Evolutionary conservation across 2,329 filamentous ascomycete species (phyloP), one percentile per base, ranked within the genome.

Genomic region (Calonectria pauciramosa): DNA sequence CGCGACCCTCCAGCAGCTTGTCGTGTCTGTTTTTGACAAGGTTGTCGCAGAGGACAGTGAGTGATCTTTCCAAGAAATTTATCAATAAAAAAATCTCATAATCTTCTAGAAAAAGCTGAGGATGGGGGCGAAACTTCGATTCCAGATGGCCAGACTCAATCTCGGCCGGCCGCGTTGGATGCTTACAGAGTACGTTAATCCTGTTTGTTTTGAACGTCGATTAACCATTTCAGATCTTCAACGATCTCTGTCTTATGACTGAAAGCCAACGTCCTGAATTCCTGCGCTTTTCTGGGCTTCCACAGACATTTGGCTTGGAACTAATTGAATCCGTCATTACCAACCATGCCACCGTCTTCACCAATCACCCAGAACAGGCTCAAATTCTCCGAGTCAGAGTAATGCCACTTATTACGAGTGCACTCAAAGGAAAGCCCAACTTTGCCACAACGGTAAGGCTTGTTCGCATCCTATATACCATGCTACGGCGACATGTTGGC

Each of bases 1-100:
- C 32, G 97, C 97, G n/a, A 99, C 97, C 2, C 88, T 99, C 69
- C 96, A 98, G 85, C 97, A 99, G 84, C 90, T 99, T 18, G 93
- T 99, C 10, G 95, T 97, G 38, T 94, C 95, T 0, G 94, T 98
- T 0, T 99, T 98, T 85, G 97, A 99, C 83, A 97, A 97, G 83
- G 95, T 98, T 2, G 91, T 93, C 0, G 87, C 88, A 8, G 96
- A 98, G 87, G 96, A 98, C 83, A 93, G 93, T 94, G 85, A 83
- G 91, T 89, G 16, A 64, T 16, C 16, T 16, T 34, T 32, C 23
- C 10, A 11, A 26, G 0, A 10, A 18, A 16, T 30, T 1, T 13
- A 20, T 1, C 16, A 26, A 56, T n/a, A 2, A 28, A 2, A 54
- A 8, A 47, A 67, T 13, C 77, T 84, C 60, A 82, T 68, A 76